Conservation (phyloP, 73 alveolate genomes). For the Paraurostyla sp. region DNA sequence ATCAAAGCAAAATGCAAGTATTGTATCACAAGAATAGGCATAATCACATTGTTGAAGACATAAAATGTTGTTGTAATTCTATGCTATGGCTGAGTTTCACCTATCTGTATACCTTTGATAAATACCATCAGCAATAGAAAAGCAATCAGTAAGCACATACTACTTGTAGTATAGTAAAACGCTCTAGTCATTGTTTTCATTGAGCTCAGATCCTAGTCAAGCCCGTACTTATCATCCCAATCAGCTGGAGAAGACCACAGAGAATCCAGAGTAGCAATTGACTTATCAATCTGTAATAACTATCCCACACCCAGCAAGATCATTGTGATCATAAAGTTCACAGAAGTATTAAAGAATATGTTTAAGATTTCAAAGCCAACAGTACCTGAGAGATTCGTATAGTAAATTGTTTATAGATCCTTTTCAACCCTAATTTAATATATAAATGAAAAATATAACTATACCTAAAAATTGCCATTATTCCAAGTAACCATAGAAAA, state of each 20-base stretch:
- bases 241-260: neutral
- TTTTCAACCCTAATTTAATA: constrained; percentile 13
- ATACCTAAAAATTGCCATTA: constrained; percentile 31
- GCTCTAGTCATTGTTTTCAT: neutral
- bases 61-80: neutral
- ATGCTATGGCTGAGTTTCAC: neutral
- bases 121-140: neutral
- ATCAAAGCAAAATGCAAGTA: neutral
- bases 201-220: neutral
- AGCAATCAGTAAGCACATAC: neutral
- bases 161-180: neutral
- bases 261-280: constrained; percentile 5
- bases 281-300: neutral
- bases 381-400: constrained; percentile 10
- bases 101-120: constrained; percentile 5
- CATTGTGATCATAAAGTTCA: neutral
- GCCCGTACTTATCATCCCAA: neutral
- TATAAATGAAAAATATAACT: neutral
- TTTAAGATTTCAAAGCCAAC: constrained; percentile 11
- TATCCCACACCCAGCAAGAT: neutral
- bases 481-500: constrained; percentile 21
- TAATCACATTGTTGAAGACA: neutral
- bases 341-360: neutral
- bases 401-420: constrained; percentile 12
- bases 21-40: constrained; percentile 1